These are phyloP conservation scores for Microbotryomycetes sp. DNA, from an alignment of 1,284 basidiomycete species.

Conservation along the genomic window DNA sequence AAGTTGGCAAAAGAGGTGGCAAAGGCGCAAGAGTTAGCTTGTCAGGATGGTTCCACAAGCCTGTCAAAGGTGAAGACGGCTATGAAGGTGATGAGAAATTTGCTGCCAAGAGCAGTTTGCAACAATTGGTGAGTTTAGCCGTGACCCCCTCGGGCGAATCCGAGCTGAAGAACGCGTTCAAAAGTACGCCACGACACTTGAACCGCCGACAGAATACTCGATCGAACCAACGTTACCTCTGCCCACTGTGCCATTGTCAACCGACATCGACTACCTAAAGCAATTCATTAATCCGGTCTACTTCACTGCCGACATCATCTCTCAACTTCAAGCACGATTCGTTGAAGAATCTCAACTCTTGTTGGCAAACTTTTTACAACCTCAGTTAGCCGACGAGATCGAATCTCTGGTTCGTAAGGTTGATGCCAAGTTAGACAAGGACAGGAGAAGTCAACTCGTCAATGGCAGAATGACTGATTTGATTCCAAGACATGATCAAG, in stretches of 20 bases:
- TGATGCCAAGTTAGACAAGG: conserved; percentile 13
- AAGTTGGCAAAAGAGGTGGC: conserved; percentile 63
- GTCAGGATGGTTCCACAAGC: conserved; percentile 91
- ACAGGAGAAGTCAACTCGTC: not conserved
- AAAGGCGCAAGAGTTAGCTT: conserved; percentile 64
- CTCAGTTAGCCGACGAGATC: conserved; percentile 60
- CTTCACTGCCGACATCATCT: conserved; percentile 72
- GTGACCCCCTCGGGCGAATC: not conserved
- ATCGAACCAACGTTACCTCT: conserved; percentile 12
- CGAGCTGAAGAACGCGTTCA: not conserved
- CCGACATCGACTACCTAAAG: conserved; percentile 38
- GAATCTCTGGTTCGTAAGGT: conserved; percentile 43
- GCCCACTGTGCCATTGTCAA: conserved; percentile 18
- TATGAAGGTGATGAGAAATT: conserved; percentile 57
- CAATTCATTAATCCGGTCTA: conserved; percentile 86
- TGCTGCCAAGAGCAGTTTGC: conserved; percentile 66
- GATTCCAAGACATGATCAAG: conserved; percentile 58
- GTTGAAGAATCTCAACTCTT: conserved; percentile 82
- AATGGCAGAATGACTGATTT: conserved; percentile 17
- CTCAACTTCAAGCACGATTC: conserved; percentile 73
- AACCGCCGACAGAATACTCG: conserved; percentile 14
- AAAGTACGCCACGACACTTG: conserved; percentile 32
- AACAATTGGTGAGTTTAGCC: conserved; percentile 24
- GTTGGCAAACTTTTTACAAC: conserved; percentile 74
- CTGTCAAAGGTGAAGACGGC: conserved; percentile 83